These are phyloP conservation scores for Omphalea diandra DNA, from an alignment of 441 rosid genomes.

Conservation along the genomic window DNA sequence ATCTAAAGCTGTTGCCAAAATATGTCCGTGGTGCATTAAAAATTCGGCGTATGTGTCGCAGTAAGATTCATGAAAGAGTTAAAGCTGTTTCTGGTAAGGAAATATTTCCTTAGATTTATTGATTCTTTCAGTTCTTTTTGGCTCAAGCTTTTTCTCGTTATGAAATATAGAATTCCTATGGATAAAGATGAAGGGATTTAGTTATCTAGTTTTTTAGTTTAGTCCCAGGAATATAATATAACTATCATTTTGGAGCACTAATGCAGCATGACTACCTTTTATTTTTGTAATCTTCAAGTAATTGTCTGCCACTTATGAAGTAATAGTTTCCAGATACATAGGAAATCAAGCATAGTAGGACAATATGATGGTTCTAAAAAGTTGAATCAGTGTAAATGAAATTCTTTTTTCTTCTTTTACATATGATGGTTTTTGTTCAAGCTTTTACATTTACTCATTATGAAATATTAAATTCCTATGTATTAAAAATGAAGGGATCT, in stretches of 20 bases:
- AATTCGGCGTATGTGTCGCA: conserved; percentile 67
- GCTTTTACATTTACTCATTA: too few relatives aligned
- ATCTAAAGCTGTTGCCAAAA: conserved; percentile 64
- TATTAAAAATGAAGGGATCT: not conserved
- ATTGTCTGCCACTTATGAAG: not conserved
- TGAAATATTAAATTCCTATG: too few relatives aligned
- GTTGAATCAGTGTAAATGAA: not conserved
- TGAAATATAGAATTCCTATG: too few relatives aligned
- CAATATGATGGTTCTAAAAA: not conserved
- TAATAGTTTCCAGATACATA: not conserved
- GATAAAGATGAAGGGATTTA: not conserved
- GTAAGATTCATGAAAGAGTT: conserved; percentile 82
- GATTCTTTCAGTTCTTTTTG: not conserved
- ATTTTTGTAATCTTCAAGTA: not conserved
- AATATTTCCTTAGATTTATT: not conserved
- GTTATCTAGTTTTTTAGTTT: not conserved
- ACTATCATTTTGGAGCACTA: not conserved
- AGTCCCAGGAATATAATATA: not conserved
- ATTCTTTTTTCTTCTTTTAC: not conserved
- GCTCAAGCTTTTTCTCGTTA: not conserved
- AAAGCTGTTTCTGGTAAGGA: conserved; percentile 65
- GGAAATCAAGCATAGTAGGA: not conserved
- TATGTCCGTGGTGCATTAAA: conserved; percentile 49
- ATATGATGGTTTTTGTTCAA: not conserved
- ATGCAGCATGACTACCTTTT: not conserved